Evolutionary conservation across 2,329 filamentous ascomycete genomes (phyloP).

Genomic region (Talaromyces sp.): DNA sequence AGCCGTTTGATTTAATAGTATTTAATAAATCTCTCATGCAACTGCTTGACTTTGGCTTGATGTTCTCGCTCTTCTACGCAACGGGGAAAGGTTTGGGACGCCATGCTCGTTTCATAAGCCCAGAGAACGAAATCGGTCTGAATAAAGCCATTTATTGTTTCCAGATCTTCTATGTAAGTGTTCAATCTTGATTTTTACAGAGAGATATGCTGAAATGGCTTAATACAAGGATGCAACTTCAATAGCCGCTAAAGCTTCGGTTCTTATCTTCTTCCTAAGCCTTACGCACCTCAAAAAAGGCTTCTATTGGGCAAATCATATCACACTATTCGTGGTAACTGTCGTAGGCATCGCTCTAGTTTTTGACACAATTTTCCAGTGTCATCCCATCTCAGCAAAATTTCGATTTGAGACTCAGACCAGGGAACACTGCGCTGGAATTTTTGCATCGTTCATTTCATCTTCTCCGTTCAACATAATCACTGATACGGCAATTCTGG

Average conservation of each 20-base stretch:
- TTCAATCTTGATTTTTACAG: conserved; percentile 14
- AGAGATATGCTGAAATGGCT: neutral
- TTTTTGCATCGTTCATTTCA: conserved; percentile 62
- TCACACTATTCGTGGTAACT: conserved; percentile 75
- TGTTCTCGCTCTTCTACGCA: conserved; percentile 3
- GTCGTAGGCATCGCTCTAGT: conserved; percentile 73
- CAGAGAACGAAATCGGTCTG: neutral
- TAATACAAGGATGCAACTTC: conserved; percentile 69
- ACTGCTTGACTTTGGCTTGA: conserved; percentile 9
- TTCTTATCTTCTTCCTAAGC: conserved; percentile 83
- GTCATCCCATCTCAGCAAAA: conserved; percentile 65
- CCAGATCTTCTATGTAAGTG: conserved; percentile 44
- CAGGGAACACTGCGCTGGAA: conserved; percentile 55
- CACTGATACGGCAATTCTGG: conserved; percentile 81
- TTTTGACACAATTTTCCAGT: conserved; percentile 83
- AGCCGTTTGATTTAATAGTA: neutral
- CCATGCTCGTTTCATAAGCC: neutral
- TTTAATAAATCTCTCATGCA: neutral
- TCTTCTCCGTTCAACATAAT: conserved; percentile 89
- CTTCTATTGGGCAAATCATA: conserved; percentile 77
- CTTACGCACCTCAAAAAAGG: conserved; percentile 74
- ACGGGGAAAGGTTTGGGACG: conserved; percentile 6
- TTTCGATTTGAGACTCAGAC: conserved; percentile 48
- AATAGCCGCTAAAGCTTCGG: conserved; percentile 90
- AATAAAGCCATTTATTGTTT: conserved; percentile 9